Base-by-base conservation (phyloP, 108 stramenopile species). In the Nitzschia sp. region DNA sequence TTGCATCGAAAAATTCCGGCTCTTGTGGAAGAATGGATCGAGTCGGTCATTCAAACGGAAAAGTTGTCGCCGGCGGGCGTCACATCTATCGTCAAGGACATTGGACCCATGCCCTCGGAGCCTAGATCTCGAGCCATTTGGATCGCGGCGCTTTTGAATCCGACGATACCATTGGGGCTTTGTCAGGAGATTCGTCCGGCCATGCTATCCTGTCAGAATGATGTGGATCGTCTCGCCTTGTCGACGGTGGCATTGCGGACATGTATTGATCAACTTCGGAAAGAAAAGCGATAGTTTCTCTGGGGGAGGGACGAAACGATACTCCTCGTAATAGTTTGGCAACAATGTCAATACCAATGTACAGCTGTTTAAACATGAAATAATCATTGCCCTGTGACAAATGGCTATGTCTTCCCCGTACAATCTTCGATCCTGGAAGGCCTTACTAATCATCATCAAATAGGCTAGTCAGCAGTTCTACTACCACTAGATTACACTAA, bases 121-220 rank as follows among this genome's bases (percentile, higher is more conserved):
- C 56, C 57, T 4, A 4, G 30, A 13, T 65, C 67, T 9, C 46
- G 77, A 31, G 77, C 77, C 25, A 18, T 72, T 25, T 70, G 69
- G 66, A 56, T 72, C 2, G 77, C 57, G 19, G 59, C 70, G 0
- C 27, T 72, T 0, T 28, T 78, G 45, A 78, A 78, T 56, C 77
- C 77, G 8, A 61, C 26, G 29, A 45, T 63, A 33, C 54, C 71
- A 42, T 1, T 53, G 11, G n/a, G 8, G 1, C 47, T 72, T 11
- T 42, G 63, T 36, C 54, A 31, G n/a, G 71, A 72, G 29, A 55
- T 72, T 33, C 51, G 71, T 1, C 71, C 78, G 5, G 72, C 72
- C 1, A 46, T 79, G 46, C 34, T 79, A 48, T 60, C 55, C 0
- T 79, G 78, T 64, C 46, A 56, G n/a, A 79, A 79, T 49, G 68